Conservation (phyloP, 202 grass and related monocot species). For the Bolboschoenoplectus hybrid region DNA sequence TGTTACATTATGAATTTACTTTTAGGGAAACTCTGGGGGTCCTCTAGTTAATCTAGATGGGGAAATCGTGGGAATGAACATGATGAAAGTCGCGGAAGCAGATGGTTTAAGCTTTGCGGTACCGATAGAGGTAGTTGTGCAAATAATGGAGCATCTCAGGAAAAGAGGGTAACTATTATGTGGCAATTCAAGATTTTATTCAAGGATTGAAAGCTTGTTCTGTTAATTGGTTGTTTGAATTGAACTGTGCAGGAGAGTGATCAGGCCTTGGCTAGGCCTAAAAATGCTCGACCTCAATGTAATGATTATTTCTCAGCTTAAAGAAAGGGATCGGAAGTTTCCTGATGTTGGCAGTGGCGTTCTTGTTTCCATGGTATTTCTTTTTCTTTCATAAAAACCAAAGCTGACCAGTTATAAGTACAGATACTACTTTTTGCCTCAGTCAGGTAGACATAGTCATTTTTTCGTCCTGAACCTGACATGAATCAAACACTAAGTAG, state of each 20-base stretch:
- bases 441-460: no score
- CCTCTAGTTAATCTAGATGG: constrained; percentile 91
- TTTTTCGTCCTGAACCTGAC: background rate
- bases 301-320: constrained; percentile 73
- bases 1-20: constrained; percentile 29
- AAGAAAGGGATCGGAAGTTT: constrained; percentile 77
- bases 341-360: constrained; percentile 71
- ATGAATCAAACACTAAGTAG: background rate
- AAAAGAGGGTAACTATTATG: constrained; percentile 65
- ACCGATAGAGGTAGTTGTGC: constrained; percentile 67
- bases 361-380: constrained; percentile 77
- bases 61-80: constrained; percentile 82
- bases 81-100: constrained; percentile 58
- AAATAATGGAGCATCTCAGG: constrained; percentile 80
- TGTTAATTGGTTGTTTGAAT: constrained; percentile 19
- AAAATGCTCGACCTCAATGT: constrained; percentile 81
- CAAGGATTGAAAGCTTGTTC: background rate
- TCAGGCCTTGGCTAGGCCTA: constrained; percentile 83
- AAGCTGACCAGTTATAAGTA: background rate
- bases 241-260: constrained; percentile 69
- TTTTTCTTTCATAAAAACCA: constrained; percentile 8
- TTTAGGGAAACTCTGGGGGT: constrained; percentile 81
- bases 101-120: constrained; percentile 88
- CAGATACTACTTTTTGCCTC: background rate
- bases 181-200: constrained; percentile 14